Evolutionary conservation across 2,329 filamentous ascomycete species (phyloP).

Genomic region (Talaromyces sp.): DNA sequence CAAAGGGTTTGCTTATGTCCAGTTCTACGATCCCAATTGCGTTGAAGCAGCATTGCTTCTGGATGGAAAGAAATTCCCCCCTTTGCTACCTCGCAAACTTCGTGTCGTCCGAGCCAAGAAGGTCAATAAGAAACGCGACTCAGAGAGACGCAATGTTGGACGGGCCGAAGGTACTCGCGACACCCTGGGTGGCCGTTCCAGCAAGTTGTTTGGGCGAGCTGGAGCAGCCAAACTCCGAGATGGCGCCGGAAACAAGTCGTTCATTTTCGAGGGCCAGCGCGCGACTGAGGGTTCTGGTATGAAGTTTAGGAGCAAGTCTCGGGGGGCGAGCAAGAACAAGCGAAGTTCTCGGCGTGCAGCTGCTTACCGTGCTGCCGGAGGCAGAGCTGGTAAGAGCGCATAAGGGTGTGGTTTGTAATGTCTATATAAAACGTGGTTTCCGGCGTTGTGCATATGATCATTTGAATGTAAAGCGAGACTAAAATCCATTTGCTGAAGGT

Average conservation of each 20-base stretch:
- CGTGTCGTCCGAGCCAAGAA: slow-evolving; percentile 84
- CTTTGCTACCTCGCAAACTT: slow-evolving; percentile 81
- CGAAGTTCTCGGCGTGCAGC: slow-evolving; percentile 38
- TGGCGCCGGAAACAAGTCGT: slow-evolving; percentile 22
- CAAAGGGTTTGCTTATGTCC: slow-evolving; percentile 96
- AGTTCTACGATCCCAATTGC: slow-evolving; percentile 82
- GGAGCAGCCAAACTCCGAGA: slow-evolving; percentile 32
- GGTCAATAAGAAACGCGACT: slow-evolving; percentile 40
- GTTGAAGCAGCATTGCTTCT: slow-evolving; percentile 88
- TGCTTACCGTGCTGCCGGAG: slow-evolving; percentile 34
- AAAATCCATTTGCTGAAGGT: neutral
- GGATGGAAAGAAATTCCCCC: slow-evolving; percentile 87
- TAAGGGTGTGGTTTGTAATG: neutral
- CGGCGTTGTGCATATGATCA: neutral
- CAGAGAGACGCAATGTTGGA: slow-evolving; percentile 13
- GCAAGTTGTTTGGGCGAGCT: slow-evolving; percentile 32
- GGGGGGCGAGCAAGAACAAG: slow-evolving; percentile 32
- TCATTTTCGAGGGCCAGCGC: slow-evolving; percentile 43
- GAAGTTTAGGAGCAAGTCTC: slow-evolving; percentile 33
- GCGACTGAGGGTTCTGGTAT: slow-evolving; percentile 26
- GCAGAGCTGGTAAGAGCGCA: neutral
- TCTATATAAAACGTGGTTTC: neutral
- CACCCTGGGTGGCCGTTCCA: slow-evolving; percentile 35
- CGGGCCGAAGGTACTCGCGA: slow-evolving; percentile 19
- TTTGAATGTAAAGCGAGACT: neutral